These are phyloP conservation scores for Ceratonia siliqua DNA, from an alignment of 306 rosid species.

Conservation along the genomic window DNA sequence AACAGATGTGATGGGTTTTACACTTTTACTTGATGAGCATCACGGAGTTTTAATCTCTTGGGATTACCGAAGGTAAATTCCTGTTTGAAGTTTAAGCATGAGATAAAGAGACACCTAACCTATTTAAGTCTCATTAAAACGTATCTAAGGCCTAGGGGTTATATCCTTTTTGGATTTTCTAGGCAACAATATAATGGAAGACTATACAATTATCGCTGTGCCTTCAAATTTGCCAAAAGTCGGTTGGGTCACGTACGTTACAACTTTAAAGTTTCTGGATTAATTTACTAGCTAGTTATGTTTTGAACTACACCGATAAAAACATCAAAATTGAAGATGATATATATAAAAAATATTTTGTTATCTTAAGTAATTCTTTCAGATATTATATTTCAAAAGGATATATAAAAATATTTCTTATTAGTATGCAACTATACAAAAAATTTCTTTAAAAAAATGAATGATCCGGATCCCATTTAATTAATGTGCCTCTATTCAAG, in stretches of 20 bases:
- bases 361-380: too few relatives aligned
- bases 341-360: too few relatives aligned
- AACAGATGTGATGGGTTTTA: conserved; percentile 33
- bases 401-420: too few relatives aligned
- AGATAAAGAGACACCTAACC: neutral
- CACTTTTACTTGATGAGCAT: neutral
- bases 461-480: too few relatives aligned
- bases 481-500: too few relatives aligned
- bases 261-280: neutral
- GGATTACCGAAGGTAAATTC: neutral
- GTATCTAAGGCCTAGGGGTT: neutral
- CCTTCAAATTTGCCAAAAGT: conserved; percentile 12
- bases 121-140: neutral
- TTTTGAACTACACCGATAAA: neutral
- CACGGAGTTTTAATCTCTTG: neutral
- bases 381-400: too few relatives aligned
- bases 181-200: conserved; percentile 1
- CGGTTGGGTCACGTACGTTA: conserved; percentile 22
- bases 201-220: neutral
- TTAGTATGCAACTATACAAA: too few relatives aligned
- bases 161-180: neutral
- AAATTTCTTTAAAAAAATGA: too few relatives aligned
- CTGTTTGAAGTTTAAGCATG: neutral
- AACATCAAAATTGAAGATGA: too few relatives aligned
- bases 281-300: conserved; percentile 10